Conservation (phyloP, 2,329 filamentous ascomycete genomes). For the Pyricularia sp. region DNA sequence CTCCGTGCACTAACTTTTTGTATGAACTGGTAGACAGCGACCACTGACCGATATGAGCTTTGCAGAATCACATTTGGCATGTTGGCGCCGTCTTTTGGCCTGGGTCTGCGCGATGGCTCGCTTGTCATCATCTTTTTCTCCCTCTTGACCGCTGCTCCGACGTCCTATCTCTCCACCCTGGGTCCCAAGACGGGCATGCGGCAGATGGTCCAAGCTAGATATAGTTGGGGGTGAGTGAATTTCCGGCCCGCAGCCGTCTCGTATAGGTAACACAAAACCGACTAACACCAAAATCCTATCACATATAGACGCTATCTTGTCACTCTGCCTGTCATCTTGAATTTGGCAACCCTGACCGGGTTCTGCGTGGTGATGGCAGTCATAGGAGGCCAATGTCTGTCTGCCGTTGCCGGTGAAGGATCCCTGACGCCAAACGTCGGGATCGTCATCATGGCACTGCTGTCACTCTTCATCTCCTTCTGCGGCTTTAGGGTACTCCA, state of each 20-base stretch:
- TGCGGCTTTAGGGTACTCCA: constrained; percentile 13
- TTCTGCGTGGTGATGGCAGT: constrained; percentile 55
- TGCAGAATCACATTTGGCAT: constrained; percentile 49
- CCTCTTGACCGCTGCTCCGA: constrained; percentile 40
- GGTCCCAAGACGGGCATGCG: constrained; percentile 55
- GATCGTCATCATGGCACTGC: constrained; percentile 7
- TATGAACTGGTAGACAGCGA: neutral
- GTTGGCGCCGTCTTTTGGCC: constrained; percentile 44
- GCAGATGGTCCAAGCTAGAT: constrained; percentile 57
- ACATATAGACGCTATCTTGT: constrained; percentile 40
- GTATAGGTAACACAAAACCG: constrained; percentile 4
- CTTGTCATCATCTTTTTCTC: constrained; percentile 57
- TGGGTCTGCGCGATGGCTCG: constrained; percentile 45
- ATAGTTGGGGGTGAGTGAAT: constrained; percentile 44
- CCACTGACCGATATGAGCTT: neutral
- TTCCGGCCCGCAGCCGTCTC: neutral
- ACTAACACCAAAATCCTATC: neutral
- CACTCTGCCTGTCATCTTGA: constrained; percentile 50
- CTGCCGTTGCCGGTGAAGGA: constrained; percentile 32
- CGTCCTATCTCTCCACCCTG: constrained; percentile 47
- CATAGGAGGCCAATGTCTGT: constrained; percentile 49
- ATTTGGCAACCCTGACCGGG: constrained; percentile 53
- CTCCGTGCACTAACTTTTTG: neutral
- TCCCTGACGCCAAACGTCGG: constrained; percentile 3
- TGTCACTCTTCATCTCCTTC: constrained; percentile 12